These are phyloP conservation scores for Luffa aegyptiaca DNA, from an alignment of 306 rosid genomes.

Conservation along the genomic window DNA sequence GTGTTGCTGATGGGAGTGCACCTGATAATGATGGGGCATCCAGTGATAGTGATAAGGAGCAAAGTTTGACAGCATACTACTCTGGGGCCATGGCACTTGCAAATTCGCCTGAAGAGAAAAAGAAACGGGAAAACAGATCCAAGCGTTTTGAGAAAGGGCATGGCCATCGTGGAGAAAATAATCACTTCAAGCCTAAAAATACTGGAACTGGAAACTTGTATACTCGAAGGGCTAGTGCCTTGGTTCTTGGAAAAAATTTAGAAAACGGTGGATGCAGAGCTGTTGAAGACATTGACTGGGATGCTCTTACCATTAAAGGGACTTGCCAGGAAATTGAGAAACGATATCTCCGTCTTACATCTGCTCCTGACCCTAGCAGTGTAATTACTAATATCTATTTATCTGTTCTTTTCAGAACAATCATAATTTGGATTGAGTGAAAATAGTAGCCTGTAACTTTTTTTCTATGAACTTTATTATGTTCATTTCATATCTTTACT, in stretches of 20 bases:
- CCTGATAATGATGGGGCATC: conserved; percentile 64
- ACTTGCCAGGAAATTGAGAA: conserved; percentile 96
- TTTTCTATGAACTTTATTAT: neutral
- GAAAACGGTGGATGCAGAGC: conserved; percentile 76
- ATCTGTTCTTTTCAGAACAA: conserved; percentile 1
- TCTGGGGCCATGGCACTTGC: conserved; percentile 61
- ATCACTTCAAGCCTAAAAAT: conserved; percentile 41
- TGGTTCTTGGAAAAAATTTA: conserved; percentile 62
- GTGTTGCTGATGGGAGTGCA: conserved; percentile 41
- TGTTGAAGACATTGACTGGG: conserved; percentile 99
- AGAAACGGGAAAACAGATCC: conserved; percentile 88
- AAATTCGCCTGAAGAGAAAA: conserved; percentile 78
- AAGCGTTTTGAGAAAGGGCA: conserved; percentile 86
- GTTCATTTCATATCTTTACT: conserved; percentile 4
- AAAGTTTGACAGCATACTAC: conserved; percentile 56
- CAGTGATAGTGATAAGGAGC: conserved; percentile 87
- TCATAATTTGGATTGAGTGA: neutral
- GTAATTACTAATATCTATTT: conserved; percentile 28
- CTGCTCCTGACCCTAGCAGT: conserved; percentile 94
- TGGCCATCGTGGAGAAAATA: conserved; percentile 48
- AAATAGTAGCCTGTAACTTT: neutral
- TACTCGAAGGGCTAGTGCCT: conserved; percentile 67
- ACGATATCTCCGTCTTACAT: conserved; percentile 90
- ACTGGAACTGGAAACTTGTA: conserved; percentile 60
- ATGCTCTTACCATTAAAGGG: conserved; percentile 95